A percentile compares a stretch with the other conserved stretches of the same genome.
These are phyloP conservation scores for Diaporthe eres DNA, from an alignment of 2,329 filamentous ascomycete species.

Conservation along the genomic window DNA sequence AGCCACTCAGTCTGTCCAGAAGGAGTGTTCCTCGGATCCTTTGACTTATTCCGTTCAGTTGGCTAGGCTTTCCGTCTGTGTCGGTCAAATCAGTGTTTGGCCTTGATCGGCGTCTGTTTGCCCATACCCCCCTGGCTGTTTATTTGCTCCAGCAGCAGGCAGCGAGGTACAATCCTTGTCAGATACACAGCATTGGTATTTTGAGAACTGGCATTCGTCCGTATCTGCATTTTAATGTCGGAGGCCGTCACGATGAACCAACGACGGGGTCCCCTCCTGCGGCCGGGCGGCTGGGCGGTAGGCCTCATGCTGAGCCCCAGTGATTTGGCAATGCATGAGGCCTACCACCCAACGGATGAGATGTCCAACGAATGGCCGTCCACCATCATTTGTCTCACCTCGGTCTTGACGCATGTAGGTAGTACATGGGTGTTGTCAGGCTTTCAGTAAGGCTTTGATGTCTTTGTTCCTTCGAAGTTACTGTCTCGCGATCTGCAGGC, in stretches of 20 bases:
- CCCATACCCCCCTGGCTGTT: not conserved
- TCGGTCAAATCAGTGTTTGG: not conserved
- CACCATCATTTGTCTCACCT: not conserved
- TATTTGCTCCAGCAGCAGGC: conserved; percentile 20
- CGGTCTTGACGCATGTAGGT: not conserved
- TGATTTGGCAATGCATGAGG: conserved; percentile 39
- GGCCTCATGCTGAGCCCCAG: not conserved
- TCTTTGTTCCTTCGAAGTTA: not conserved
- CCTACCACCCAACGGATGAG: conserved; percentile 21
- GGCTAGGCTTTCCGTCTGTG: not conserved
- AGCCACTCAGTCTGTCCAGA: not conserved
- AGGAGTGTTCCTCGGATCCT: not conserved
- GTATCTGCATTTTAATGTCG: not conserved
- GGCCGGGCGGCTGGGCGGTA: not conserved
- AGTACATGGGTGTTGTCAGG: not conserved
- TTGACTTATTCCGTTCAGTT: not conserved
- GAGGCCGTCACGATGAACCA: not conserved
- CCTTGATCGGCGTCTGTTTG: not conserved
- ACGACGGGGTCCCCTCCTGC: not conserved
- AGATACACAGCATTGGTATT: not conserved
- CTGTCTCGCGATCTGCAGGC: not conserved
- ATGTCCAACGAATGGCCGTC: not conserved
- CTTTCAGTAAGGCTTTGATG: not conserved
- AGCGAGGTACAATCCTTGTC: not conserved
- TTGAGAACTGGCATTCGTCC: not conserved